phyloP scores from a whole-genome alignment of 305 asterid species.

The Fraxinus velutina region DNA sequence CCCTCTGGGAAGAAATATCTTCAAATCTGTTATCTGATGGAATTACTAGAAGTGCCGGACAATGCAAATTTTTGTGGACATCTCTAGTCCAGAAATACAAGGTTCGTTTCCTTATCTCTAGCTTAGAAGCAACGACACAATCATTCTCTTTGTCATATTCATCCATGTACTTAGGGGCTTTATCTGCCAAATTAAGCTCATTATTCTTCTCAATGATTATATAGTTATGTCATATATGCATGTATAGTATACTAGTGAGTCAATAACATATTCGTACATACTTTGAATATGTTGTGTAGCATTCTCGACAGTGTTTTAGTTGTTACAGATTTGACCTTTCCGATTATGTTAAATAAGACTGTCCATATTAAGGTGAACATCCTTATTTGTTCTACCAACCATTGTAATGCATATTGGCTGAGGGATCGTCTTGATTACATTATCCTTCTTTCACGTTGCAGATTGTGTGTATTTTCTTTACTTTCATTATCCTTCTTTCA shows the following conservation, averaged over 20 bases:
- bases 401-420: background rate
- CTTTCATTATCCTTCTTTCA: background rate
- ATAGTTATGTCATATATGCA: background rate
- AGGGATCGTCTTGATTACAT: background rate
- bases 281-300: background rate
- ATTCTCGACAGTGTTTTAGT: background rate
- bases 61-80: constrained; percentile 95
- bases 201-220: constrained; percentile 6
- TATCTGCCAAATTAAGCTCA: background rate
- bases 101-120: constrained; percentile 41
- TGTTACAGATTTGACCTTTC: background rate
- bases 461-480: background rate
- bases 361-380: background rate
- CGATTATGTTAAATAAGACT: background rate
- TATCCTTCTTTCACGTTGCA: background rate
- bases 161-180: background rate
- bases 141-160: background rate
- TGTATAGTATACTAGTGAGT: background rate
- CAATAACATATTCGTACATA: background rate
- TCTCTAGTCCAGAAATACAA: constrained; percentile 90
- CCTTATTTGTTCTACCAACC: background rate
- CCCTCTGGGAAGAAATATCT: constrained; percentile 97
- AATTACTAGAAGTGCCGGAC: constrained; percentile 73
- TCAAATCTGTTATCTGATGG: constrained; percentile 57
- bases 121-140: background rate